Conservation (phyloP, 2,329 filamentous ascomycete genomes). For the Diplocarpon mali region DNA sequence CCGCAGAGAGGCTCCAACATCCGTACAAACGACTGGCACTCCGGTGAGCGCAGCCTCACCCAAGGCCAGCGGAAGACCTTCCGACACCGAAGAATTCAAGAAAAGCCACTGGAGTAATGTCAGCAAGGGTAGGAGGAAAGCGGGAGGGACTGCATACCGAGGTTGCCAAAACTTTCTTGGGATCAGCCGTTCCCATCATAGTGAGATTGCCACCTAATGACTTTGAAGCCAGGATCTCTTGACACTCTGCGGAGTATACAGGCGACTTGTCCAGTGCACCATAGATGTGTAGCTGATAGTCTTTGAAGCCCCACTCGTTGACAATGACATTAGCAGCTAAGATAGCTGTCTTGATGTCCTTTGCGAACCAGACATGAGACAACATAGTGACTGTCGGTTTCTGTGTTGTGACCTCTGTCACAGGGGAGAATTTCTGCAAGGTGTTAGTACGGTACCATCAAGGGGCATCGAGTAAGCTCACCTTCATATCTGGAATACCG, state of each 20-base stretch:
- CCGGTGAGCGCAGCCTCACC: constrained; percentile 47
- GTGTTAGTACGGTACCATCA: neutral
- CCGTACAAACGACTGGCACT: constrained; percentile 44
- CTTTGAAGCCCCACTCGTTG: constrained; percentile 54
- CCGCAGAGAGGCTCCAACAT: constrained; percentile 43
- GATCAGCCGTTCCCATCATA: constrained; percentile 34
- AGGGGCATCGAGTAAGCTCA: neutral
- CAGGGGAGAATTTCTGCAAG: constrained; percentile 41
- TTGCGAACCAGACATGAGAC: constrained; percentile 44
- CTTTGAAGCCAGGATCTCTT: constrained; percentile 30
- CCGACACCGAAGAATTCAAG: constrained; percentile 45
- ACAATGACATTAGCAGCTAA: constrained; percentile 54
- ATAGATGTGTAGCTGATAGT: constrained; percentile 52
- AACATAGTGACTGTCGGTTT: constrained; percentile 54
- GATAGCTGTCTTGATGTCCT: constrained; percentile 55
- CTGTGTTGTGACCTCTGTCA: constrained; percentile 46
- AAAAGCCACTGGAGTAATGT: constrained; percentile 33
- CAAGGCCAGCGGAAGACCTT: constrained; percentile 44
- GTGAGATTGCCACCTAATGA: constrained; percentile 19
- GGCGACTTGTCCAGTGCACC: constrained; percentile 53
- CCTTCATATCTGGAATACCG: constrained; percentile 8
- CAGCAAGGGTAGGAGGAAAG: neutral
- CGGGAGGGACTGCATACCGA: neutral
- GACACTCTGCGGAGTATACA: constrained; percentile 47
- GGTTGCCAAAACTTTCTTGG: constrained; percentile 30